phyloP scores from a whole-genome alignment of 1,284 basidiomycete genomes.

The Neolentinus lepideus region DNA sequence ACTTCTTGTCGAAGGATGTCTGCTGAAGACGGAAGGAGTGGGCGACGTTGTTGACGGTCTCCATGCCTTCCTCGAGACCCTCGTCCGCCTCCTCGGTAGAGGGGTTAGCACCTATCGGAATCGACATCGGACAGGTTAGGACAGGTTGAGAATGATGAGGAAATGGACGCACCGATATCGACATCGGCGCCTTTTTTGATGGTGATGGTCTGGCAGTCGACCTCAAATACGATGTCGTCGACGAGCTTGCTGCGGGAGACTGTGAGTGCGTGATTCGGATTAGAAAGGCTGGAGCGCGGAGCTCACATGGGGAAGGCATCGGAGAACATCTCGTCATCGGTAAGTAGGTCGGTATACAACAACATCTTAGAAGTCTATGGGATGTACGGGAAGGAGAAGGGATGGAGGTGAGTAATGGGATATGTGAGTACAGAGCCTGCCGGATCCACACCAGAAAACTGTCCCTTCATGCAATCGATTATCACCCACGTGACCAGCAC shows the following conservation, averaged over 20 bases:
- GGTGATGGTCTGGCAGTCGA: slow-evolving; percentile 74
- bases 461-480: slow-evolving; percentile 2
- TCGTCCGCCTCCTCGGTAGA: slow-evolving; percentile 89
- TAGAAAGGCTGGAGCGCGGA: slow-evolving; percentile 4
- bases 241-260: slow-evolving; percentile 60
- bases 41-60: slow-evolving; percentile 85
- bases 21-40: slow-evolving; percentile 88
- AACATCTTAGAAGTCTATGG: slow-evolving; percentile 47
- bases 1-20: slow-evolving; percentile 91
- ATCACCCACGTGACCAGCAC: slow-evolving; percentile 14
- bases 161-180: slow-evolving; percentile 72
- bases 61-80: slow-evolving; percentile 72
- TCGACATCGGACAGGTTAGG: slow-evolving; percentile 5
- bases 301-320: slow-evolving; percentile 85
- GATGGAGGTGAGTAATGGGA: slow-evolving; percentile 17
- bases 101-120: slow-evolving; percentile 71
- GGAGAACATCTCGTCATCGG: slow-evolving; percentile 91
- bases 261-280: slow-evolving; percentile 8
- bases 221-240: slow-evolving; percentile 87
- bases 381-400: slow-evolving; percentile 13
- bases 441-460: not conserved
- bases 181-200: slow-evolving; percentile 76
- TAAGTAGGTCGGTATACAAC: slow-evolving; percentile 71
- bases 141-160: not conserved
- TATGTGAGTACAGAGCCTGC: slow-evolving; percentile 7